Evolutionary conservation across 2,329 filamentous ascomycete genomes (phyloP), one percentile per base, ranked within the genome.

Genomic region (Dactylonectria macrodidyma): DNA sequence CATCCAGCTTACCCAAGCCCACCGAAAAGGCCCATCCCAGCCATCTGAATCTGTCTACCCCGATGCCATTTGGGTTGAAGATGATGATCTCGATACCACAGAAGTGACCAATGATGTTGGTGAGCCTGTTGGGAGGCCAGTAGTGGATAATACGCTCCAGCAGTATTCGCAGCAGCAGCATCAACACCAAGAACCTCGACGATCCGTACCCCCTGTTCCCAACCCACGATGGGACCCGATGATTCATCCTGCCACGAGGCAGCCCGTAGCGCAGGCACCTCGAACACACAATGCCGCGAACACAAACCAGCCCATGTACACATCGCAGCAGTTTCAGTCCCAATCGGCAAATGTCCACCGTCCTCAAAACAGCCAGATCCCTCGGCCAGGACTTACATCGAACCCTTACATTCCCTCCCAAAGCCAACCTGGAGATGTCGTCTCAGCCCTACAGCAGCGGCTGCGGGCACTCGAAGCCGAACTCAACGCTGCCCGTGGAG

Each of bases 401-500:
- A 76, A 72, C 10, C 73, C 73, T 12, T 66, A 72, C 36, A 57
- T 59, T 2, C 36, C 75, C 57, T 75, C 78, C 5, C 79, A 79
- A 48, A 68, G 67, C 11, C 78, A 76, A 8, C 67, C 75, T 16
- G 74, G 73, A 3, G 80, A 84, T 66, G 78, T 86, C 30, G 66
- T 86, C 6, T 78, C 84, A 3, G 81, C 84, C 0, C 80, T 90
- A 2, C 86, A 89, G 71, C 85, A 87, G 34, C 85, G 87, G 44
- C 79, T 91, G 38, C 80, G 81, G 8, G 82, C 84, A 2, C 82
- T 91, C 3, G 85, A 88, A 71, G 81, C 86, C 6, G 88, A 90
- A 57, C 84, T 92, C 16, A 85, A 85, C 61, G 86, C 87, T 3
- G 92, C 93, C 73, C 84, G 88, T 19, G 93, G 93, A 57, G 93